Evolutionary conservation across 768 basidiomycete species (phyloP).

Genomic region (Hygrocybe punicea): DNA sequence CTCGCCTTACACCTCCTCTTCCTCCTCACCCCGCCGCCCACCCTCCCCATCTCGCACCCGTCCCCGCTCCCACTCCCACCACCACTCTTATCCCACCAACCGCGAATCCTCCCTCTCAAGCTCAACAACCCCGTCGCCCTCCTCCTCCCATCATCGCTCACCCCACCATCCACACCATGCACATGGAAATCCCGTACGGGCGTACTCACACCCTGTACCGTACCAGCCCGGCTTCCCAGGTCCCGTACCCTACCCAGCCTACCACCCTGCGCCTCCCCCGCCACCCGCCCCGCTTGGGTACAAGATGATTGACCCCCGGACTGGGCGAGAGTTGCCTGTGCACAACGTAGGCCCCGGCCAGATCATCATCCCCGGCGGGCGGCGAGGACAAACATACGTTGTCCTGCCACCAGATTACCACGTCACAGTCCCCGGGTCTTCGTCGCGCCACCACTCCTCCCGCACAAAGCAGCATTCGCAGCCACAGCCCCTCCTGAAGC

Average conservation of each 20-base stretch:
- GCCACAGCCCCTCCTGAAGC: slow-evolving; percentile 3
- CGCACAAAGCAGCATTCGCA: not conserved
- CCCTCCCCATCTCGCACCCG: not conserved
- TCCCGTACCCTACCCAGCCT: not conserved
- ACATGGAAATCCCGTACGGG: not conserved
- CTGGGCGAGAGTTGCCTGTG: not conserved
- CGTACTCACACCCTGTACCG: not conserved
- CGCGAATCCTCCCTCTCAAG: not conserved
- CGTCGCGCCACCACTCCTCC: not conserved
- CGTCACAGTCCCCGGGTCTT: not conserved
- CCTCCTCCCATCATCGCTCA: not conserved
- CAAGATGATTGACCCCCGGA: slow-evolving; percentile 3
- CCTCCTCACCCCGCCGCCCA: not conserved
- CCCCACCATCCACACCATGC: not conserved
- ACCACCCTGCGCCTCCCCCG: not conserved
- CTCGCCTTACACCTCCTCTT: not conserved
- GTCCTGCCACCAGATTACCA: not conserved
- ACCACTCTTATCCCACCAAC: not conserved
- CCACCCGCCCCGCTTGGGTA: not conserved
- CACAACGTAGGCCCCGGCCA: not conserved
- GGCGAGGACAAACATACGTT: not conserved
- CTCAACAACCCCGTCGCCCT: not conserved
- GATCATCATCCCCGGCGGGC: not conserved
- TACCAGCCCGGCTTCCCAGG: not conserved
- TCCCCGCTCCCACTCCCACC: not conserved